Conservation (phyloP, 768 basidiomycete genomes). For the Rhodotorula kratochvilovae region DNA sequence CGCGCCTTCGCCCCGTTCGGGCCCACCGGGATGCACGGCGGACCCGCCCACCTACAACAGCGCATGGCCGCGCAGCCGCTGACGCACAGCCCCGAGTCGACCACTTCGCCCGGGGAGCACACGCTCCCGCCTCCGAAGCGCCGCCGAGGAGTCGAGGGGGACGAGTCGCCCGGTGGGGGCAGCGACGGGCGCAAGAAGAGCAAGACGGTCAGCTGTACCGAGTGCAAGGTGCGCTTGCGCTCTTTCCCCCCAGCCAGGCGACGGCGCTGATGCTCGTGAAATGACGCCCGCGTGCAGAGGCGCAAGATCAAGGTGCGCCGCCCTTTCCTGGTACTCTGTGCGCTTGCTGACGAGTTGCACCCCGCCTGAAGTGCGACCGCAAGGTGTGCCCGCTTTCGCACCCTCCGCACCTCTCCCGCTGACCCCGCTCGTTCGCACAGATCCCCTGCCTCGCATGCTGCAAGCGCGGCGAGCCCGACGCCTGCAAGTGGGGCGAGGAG, state of each 20-base stretch:
- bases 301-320: constrained; percentile 31
- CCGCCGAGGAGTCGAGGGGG: neutral
- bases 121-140: neutral
- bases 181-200: neutral
- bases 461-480: constrained; percentile 23
- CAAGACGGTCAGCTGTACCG: constrained; percentile 24
- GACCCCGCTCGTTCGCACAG: neutral
- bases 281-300: constrained; percentile 1
- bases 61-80: neutral
- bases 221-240: constrained; percentile 30
- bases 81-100: neutral
- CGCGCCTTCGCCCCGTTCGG: neutral
- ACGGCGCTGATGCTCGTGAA: too few species aligned
- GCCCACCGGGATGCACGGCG: too few species aligned
- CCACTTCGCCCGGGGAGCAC: neutral
- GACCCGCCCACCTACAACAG: too few species aligned
- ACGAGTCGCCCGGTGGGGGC: neutral
- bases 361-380: constrained; percentile 3
- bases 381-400: neutral
- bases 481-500: constrained; percentile 18
- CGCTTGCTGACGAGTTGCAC: neutral
- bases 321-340: fast-evolving
- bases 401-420: too few species aligned
- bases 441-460: constrained; percentile 30
- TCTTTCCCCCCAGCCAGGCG: too few species aligned